Conservation (phyloP, 164 flowering plant genomes). For the Nymphaea thermarum region DNA sequence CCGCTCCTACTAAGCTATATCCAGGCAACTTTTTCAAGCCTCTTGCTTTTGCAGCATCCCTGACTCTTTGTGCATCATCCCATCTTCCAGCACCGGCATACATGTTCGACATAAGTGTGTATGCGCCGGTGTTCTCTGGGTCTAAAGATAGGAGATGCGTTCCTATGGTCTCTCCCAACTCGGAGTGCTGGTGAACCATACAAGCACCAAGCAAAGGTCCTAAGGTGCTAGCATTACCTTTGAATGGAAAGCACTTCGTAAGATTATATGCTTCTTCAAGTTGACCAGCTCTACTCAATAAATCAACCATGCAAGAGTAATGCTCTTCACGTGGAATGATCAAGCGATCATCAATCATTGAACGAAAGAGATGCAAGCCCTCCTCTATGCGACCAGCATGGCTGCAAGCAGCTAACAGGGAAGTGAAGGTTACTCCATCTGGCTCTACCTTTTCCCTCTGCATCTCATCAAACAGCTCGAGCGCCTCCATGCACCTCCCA, state of each 20-base stretch:
- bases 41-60: constrained; percentile 21
- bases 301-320: constrained; percentile 52
- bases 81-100: constrained; percentile 40
- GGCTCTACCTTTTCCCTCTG: constrained; percentile 17
- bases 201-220: constrained; percentile 50
- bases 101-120: constrained; percentile 27
- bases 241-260: constrained; percentile 19
- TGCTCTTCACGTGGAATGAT: constrained; percentile 38
- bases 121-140: constrained; percentile 28
- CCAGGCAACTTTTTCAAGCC: constrained; percentile 33
- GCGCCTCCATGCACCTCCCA: constrained; percentile 24
- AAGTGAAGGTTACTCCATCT: constrained; percentile 34
- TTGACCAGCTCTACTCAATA: constrained; percentile 49
- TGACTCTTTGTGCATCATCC: constrained; percentile 26
- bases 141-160: constrained; percentile 22
- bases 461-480: constrained; percentile 30
- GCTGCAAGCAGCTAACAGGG: constrained; percentile 44
- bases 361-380: constrained; percentile 30
- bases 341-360: constrained; percentile 27
- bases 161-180: constrained; percentile 35
- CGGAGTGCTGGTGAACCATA: constrained; percentile 23
- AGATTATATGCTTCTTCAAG: constrained; percentile 43
- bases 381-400: constrained; percentile 54
- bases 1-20: constrained; percentile 30
- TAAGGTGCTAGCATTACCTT: constrained; percentile 20